Conservation (phyloP, 441 rosid genomes). For the Biscutella auriculata region DNA sequence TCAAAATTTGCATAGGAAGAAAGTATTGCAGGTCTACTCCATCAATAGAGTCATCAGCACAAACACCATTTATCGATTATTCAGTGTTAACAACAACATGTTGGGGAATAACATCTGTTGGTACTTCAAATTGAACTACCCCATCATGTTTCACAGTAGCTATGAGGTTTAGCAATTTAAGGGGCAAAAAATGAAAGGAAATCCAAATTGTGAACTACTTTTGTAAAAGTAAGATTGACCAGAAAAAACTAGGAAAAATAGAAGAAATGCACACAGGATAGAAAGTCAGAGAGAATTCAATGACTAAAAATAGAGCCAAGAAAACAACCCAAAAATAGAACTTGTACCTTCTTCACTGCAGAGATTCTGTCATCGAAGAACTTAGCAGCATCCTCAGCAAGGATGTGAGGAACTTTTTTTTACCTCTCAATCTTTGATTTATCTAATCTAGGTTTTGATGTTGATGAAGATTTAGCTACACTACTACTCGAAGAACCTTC, state of each 20-base stretch:
- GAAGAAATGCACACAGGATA: background rate
- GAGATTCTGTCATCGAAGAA: constrained; percentile 62
- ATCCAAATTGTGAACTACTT: background rate
- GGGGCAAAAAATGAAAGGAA: constrained; percentile 36
- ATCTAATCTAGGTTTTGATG: constrained; percentile 38
- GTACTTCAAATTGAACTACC: constrained; percentile 82
- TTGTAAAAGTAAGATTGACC: background rate
- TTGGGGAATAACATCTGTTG: constrained; percentile 54
- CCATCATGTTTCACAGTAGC: constrained; percentile 95
- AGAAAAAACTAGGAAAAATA: background rate
- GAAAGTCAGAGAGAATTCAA: background rate
- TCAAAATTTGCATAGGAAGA: constrained; percentile 85
- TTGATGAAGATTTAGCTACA: constrained; percentile 30
- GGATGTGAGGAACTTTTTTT: constrained; percentile 37
- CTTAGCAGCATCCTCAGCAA: constrained; percentile 70
- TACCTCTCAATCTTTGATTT: constrained; percentile 65
- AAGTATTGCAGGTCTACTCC: constrained; percentile 50
- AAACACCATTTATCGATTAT: constrained; percentile 26
- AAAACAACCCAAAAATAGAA: constrained; percentile 6
- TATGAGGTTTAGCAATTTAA: constrained; percentile 70
- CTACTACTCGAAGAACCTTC: constrained; percentile 29
- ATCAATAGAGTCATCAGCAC: constrained; percentile 57
- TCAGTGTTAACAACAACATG: constrained; percentile 26
- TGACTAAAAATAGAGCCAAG: constrained; percentile 10
- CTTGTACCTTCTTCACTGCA: constrained; percentile 56